Evolutionary conservation across 2,329 filamentous ascomycete species (phyloP), one percentile per base, ranked within the genome.

Genomic region (Penicillium hesseltinei): DNA sequence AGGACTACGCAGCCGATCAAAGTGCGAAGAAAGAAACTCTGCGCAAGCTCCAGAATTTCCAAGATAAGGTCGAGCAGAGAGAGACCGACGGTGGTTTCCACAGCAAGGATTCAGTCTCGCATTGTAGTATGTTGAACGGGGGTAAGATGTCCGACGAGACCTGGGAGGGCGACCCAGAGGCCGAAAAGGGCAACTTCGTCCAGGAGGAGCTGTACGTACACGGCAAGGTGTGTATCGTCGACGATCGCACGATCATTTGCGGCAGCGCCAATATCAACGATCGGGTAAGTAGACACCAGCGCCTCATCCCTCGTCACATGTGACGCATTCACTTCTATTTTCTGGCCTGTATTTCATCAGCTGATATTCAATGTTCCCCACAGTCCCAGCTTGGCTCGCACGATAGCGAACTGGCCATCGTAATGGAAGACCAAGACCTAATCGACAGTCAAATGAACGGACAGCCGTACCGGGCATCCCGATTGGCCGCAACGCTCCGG

Each of bases 121-220:
- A 94, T 62, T 87, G 91, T 64, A 91, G 92, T 36, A 94, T 97
- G 91, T 82, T 89, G 23, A 84, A 83, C 63, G 77, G 86, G 72
- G 73, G 84, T 71, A 78, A 82, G 81, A 75, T 85, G 67, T 82
- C 81, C 4, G 86, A 90, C 10, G 90, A 95, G 73, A 68, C 77
- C 0, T 97, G 91, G 90, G 88, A 92, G 17, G 88, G 90, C 17
- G 77, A 88, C 4, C 78, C 85, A 0, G 84, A 93, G 64, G 84
- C 84, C 1, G 94, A 97, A 73, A 88, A 92, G 56, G 83, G 88
- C 53, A 91, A 95, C 71, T 95, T 94, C 80, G 88, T 97, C 58
- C 93, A 96, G 71, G 94, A 99, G 72, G 93, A 99, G 74, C 83
- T 97, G 2, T 99, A 99, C 72, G 88, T 97, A 47, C 94, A 99